Evolutionary conservation across 164 flowering plant genomes (phyloP).

Genomic region (Hamamelis virginiana): DNA sequence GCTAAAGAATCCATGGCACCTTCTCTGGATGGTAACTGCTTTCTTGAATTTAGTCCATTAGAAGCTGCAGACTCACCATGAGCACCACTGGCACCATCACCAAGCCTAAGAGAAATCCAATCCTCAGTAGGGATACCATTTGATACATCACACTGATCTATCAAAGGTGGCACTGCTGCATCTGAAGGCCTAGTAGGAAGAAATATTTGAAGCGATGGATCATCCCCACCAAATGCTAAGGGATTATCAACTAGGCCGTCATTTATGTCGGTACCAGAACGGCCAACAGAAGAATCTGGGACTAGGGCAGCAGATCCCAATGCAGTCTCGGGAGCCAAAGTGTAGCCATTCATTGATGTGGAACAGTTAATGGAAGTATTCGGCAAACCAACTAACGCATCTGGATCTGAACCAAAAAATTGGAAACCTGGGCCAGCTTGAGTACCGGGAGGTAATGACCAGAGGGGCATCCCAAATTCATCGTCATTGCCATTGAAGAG

Average conservation of each 20-base stretch:
- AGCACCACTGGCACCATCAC: conserved; percentile 51
- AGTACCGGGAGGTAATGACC: conserved; percentile 57
- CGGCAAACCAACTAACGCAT: conserved; percentile 51
- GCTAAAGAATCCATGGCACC: conserved; percentile 56
- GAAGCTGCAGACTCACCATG: conserved; percentile 39
- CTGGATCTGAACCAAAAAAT: conserved; percentile 65
- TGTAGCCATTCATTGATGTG: conserved; percentile 53
- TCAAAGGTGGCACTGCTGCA: conserved; percentile 37
- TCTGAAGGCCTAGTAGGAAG: conserved; percentile 76
- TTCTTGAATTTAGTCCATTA: conserved; percentile 44
- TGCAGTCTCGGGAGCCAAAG: conserved; percentile 45
- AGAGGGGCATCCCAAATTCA: conserved; percentile 62
- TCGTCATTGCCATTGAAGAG: conserved; percentile 51
- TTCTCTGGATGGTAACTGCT: conserved; percentile 45
- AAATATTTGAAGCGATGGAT: conserved; percentile 86
- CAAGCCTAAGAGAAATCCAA: conserved; percentile 94
- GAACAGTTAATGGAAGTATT: conserved; percentile 42
- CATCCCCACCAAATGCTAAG: conserved; percentile 64
- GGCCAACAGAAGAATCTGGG: conserved; percentile 48
- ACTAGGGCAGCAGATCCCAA: conserved; percentile 37
- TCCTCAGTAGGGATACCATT: conserved; percentile 66
- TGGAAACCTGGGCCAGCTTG: conserved; percentile 59
- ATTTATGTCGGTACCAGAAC: conserved; percentile 36
- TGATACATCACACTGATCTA: conserved; percentile 53
- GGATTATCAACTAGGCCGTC: conserved; percentile 75